Percentiles rank a stretch among this genome's conserved stretches.
Conservation (phyloP, 768 basidiomycete genomes). For the Hypholoma sublateritium region DNA sequence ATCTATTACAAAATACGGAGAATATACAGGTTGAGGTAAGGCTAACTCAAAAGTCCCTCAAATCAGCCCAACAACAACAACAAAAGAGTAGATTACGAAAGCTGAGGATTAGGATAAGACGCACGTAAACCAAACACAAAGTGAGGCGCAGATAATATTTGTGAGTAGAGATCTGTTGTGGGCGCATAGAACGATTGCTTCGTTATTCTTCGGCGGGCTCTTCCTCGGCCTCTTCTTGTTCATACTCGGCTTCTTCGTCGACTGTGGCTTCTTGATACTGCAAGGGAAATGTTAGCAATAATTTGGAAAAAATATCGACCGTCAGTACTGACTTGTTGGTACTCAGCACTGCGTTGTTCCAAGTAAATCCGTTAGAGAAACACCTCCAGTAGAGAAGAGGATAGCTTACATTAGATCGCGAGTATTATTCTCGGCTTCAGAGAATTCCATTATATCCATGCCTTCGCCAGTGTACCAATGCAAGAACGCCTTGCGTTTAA, state of each 20-base stretch:
- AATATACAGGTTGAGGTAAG: too few relatives aligned
- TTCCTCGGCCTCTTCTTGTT: conserved; percentile 3
- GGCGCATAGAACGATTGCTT: neutral
- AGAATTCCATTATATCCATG: conserved; percentile 87
- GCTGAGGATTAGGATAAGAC: neutral
- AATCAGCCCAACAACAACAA: neutral
- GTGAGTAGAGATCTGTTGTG: neutral
- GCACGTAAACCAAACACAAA: neutral
- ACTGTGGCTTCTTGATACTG: conserved; percentile 36
- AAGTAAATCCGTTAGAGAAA: neutral
- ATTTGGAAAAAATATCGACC: neutral
- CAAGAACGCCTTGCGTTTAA: conserved; percentile 80
- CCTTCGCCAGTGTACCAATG: conserved; percentile 92
- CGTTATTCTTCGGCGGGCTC: neutral
- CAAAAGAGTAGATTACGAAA: neutral
- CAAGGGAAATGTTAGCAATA: neutral
- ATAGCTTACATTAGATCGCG: conserved; percentile 73
- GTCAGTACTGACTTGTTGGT: conserved; percentile 65
- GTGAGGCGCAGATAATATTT: neutral
- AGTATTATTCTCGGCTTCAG: conserved; percentile 84
- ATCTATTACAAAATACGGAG: too few relatives aligned
- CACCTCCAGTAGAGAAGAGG: neutral
- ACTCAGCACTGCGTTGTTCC: conserved; percentile 63
- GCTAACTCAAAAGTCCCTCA: too few relatives aligned
- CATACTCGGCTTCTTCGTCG: conserved; percentile 18